Conservation (phyloP, 805 yeast genomes). For the Teunomyces pallodes region DNA sequence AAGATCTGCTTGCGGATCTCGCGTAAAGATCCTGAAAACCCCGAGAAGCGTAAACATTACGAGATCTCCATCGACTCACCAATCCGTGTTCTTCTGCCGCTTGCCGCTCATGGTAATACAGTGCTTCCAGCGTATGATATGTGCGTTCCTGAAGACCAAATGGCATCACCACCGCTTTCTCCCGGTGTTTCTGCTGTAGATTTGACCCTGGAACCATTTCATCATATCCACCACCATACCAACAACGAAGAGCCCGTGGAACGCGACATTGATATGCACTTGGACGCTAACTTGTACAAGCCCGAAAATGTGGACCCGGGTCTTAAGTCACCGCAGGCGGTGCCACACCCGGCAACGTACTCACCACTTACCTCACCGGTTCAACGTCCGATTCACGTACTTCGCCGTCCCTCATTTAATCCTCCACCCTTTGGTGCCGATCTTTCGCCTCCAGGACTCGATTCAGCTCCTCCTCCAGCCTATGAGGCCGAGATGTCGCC, state of each 20-base stretch:
- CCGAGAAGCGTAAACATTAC: conserved; percentile 76
- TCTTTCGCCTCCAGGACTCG: conserved; percentile 14
- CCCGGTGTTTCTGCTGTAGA: conserved; percentile 55
- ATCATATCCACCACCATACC: conserved; percentile 22
- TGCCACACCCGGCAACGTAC: conserved; percentile 43
- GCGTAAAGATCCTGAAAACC: conserved; percentile 51
- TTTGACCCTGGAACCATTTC: conserved; percentile 19
- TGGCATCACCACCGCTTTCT: conserved; percentile 47
- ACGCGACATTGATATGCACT: conserved; percentile 38
- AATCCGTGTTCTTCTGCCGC: conserved; percentile 71
- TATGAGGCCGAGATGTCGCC: conserved; percentile 27
- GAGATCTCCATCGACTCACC: conserved; percentile 96
- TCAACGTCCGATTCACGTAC: conserved; percentile 50
- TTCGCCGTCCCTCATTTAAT: conserved; percentile 53
- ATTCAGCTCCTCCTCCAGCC: conserved; percentile 28
- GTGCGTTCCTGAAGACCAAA: neutral
- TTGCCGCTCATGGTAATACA: conserved; percentile 80
- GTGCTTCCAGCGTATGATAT: conserved; percentile 67
- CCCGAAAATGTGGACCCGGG: conserved; percentile 46
- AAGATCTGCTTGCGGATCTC: conserved; percentile 83
- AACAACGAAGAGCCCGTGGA: conserved; percentile 34
- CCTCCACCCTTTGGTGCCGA: conserved; percentile 60
- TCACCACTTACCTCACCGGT: conserved; percentile 43
- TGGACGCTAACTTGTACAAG: conserved; percentile 49
- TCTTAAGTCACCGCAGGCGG: conserved; percentile 62